A percentile compares a stretch with the other conserved stretches of the same genome.
Conservation (phyloP, 2,329 filamentous ascomycete species). For the Hypoxylon sp. region DNA sequence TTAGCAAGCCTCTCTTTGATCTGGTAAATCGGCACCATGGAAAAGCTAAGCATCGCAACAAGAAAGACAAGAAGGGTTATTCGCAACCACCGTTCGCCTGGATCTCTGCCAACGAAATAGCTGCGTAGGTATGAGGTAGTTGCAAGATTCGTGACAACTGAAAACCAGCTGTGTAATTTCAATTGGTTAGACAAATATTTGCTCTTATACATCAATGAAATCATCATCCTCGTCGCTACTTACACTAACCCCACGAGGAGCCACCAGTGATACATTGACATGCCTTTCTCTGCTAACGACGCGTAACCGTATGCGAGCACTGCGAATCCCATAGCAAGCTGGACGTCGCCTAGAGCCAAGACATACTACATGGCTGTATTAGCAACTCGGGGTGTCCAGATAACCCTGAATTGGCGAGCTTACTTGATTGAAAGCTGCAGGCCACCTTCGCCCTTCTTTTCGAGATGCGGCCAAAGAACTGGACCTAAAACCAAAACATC, state of each 20-base stretch:
- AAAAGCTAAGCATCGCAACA: slow-evolving; percentile 43
- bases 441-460: slow-evolving; percentile 30
- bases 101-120: slow-evolving; percentile 41
- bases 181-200: slow-evolving; percentile 21
- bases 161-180: slow-evolving; percentile 45
- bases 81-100: slow-evolving; percentile 46
- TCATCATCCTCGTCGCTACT: slow-evolving; percentile 29
- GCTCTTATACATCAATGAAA: slow-evolving; percentile 8
- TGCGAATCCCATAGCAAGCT: slow-evolving; percentile 48
- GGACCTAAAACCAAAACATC: slow-evolving; percentile 39
- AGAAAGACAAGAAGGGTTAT: slow-evolving; percentile 42
- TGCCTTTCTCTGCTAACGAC: slow-evolving; percentile 40
- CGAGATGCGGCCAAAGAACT: slow-evolving; percentile 23
- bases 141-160: slow-evolving; percentile 48
- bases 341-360: slow-evolving; percentile 45
- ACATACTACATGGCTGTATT: slow-evolving; percentile 41
- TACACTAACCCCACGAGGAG: slow-evolving; percentile 46
- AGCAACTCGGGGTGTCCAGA: slow-evolving; percentile 16
- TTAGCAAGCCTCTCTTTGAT: slow-evolving; percentile 43
- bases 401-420: slow-evolving; percentile 11
- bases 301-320: slow-evolving; percentile 47
- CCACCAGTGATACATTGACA: slow-evolving; percentile 51
- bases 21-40: slow-evolving; percentile 48
- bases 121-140: slow-evolving; percentile 44
- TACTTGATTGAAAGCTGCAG: slow-evolving; percentile 45